Evolutionary conservation across 1,284 basidiomycete genomes (phyloP).

Genomic region (Austroboletus olivaceoglutinosus): DNA sequence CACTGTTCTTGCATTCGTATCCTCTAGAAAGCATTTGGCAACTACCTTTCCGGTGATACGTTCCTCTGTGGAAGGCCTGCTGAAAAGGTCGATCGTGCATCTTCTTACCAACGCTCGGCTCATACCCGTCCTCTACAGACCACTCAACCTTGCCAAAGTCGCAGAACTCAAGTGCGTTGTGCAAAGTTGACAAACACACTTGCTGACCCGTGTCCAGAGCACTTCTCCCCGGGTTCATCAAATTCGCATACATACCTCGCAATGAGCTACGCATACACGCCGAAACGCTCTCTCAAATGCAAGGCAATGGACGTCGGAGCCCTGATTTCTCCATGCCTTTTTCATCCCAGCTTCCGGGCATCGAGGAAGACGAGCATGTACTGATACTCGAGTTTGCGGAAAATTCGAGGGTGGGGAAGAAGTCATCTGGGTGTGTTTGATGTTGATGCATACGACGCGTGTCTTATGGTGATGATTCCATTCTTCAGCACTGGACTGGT

Average conservation of each 20-base stretch:
- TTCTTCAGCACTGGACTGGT: constrained; percentile 40
- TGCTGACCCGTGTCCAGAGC: constrained; percentile 48
- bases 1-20: constrained; percentile 86
- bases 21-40: constrained; percentile 79
- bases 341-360: constrained; percentile 21
- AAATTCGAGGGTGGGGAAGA: constrained; percentile 47
- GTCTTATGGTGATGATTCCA: not conserved
- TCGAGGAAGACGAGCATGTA: constrained; percentile 57
- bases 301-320: constrained; percentile 23
- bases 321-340: constrained; percentile 41
- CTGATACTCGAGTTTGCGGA: constrained; percentile 75
- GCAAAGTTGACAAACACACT: not conserved
- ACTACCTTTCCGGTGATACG: constrained; percentile 78
- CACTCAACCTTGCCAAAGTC: constrained; percentile 74
- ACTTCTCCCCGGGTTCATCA: constrained; percentile 76
- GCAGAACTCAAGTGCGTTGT: constrained; percentile 79
- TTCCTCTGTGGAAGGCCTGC: constrained; percentile 72
- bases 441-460: not conserved
- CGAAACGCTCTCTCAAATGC: constrained; percentile 29
- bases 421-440: constrained; percentile 29
- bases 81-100: constrained; percentile 57
- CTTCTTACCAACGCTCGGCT: constrained; percentile 3
- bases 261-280: constrained; percentile 63
- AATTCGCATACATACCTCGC: constrained; percentile 78
- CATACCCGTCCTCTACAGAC: constrained; percentile 48